Base-by-base conservation (phyloP, 2,329 filamentous ascomycete genomes). In the Peltaster fructicola region DNA sequence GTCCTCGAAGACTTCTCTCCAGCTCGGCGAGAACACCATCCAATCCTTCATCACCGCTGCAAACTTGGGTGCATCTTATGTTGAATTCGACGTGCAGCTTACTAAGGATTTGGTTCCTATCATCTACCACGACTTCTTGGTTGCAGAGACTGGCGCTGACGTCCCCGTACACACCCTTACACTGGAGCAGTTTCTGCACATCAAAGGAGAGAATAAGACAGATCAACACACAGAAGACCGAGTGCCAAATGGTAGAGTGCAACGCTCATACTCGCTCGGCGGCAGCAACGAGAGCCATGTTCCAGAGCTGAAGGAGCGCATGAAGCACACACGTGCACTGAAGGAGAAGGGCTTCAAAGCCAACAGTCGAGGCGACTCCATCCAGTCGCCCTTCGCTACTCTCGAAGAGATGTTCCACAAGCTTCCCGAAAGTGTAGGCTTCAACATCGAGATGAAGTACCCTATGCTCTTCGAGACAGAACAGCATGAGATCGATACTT, bases 361-460 rank as follows among this genome's bases (percentile, higher is more conserved):
- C 24, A 98, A 98, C 50, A 82, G 73, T 4, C 75, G 88, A 4
- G 88, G 85, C 25, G 82, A 81, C 46, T 90, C 90, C 41, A 95
- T 98, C 41, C 85, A 95, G 48, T 81, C 79, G 0, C 82, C 85
- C 0, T 98, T 98, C 53, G 84, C 85, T 6, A 98, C 88, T 0
- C 61, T 98, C 4, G 82, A 93, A 50, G 81, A 93, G 33, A 72
- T 95, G 47, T 93, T 98, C 56, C 67, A 68, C 41, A 74, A 84
- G 44, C 57, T 98, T 0, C 81, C 82, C 0, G 66, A 76, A 34
- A 63, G 68, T 8, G 77, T 91, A 12, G 84, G 88, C 8, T 98
- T 98, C 64, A 95, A 98, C 52, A 91, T 98, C 39, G 88, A 98
- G 57, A 78, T 98, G 66, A 95, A 98, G 54, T 98, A 98, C 47